These are phyloP conservation scores for Pilobolus umbonatus DNA, from an alignment of 192 early-diverging fungal species.

Conservation along the genomic window DNA sequence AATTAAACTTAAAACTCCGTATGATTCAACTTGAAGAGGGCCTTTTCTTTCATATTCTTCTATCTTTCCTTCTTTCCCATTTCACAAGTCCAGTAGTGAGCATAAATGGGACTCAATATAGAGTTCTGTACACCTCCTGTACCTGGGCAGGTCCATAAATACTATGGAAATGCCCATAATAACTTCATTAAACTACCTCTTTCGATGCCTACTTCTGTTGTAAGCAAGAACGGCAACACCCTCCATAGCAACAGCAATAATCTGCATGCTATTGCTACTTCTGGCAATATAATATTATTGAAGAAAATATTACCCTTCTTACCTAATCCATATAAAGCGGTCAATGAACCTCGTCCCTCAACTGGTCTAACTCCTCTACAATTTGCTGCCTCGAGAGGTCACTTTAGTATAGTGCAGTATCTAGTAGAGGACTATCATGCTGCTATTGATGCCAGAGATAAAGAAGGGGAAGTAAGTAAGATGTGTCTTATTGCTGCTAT, in stretches of 20 bases:
- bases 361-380: constrained; percentile 55
- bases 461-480: constrained; percentile 54
- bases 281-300: constrained; percentile 31
- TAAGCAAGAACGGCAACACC: neutral
- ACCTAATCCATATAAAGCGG: constrained; percentile 34
- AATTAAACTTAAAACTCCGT: too few relatives aligned
- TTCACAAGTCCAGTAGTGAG: neutral
- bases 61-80: neutral
- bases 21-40: too few relatives aligned
- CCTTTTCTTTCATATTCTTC: too few relatives aligned
- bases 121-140: constrained; percentile 53
- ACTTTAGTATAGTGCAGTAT: constrained; percentile 44
- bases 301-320: constrained; percentile 35
- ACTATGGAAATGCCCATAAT: constrained; percentile 51
- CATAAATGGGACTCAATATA: constrained; percentile 21
- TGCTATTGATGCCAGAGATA: constrained; percentile 51
- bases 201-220: neutral
- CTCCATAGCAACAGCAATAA: too few relatives aligned
- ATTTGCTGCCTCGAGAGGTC: constrained; percentile 51
- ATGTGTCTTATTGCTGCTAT: neutral
- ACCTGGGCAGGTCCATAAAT: constrained; percentile 49
- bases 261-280: constrained; percentile 22
- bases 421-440: constrained; percentile 54
- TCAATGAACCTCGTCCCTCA: constrained; percentile 35
- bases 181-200: constrained; percentile 39